These are phyloP conservation scores for Cercospora sp. DNA, from an alignment of 2,329 filamentous ascomycete species.

Conservation along the genomic window DNA sequence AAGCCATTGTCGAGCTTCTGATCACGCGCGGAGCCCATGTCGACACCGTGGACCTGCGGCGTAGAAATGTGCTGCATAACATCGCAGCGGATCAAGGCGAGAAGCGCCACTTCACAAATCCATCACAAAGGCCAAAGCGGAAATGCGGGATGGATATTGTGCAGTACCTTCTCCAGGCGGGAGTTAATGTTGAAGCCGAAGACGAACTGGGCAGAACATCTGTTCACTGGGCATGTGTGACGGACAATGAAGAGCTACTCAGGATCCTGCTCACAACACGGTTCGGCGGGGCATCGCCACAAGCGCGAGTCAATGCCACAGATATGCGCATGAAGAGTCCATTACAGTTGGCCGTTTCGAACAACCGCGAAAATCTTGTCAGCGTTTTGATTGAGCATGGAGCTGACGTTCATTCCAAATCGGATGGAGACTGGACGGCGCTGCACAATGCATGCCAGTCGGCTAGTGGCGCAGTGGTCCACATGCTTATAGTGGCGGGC, in stretches of 20 bases:
- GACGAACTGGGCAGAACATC: conserved; percentile 29
- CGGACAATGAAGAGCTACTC: conserved; percentile 29
- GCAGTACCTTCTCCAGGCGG: conserved; percentile 27
- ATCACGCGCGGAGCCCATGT: conserved; percentile 34
- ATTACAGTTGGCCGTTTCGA: conserved; percentile 27
- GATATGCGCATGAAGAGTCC: conserved; percentile 30
- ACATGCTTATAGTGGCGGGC: conserved; percentile 27
- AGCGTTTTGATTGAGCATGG: conserved; percentile 92
- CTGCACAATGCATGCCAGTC: conserved; percentile 58
- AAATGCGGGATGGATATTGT: conserved; percentile 27
- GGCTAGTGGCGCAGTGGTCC: conserved; percentile 22
- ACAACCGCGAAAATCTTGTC: conserved; percentile 49
- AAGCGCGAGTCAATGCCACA: conserved; percentile 23
- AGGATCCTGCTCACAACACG: conserved; percentile 22
- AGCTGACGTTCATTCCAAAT: conserved; percentile 82
- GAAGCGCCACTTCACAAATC: conserved; percentile 13
- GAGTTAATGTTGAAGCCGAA: conserved; percentile 27
- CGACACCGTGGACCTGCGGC: conserved; percentile 26
- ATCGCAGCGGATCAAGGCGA: conserved; percentile 44
- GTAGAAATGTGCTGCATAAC: conserved; percentile 42
- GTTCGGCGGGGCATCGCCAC: conserved; percentile 24
- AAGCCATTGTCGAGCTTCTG: conserved; percentile 42
- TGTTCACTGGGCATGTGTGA: conserved; percentile 33
- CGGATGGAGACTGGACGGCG: conserved; percentile 89
- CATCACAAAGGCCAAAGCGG: conserved; percentile 18